Evolutionary conservation across 2,329 filamentous ascomycete species (phyloP), one percentile per base, ranked within the genome.

Genomic region (Apiospora rasikravindrae): DNA sequence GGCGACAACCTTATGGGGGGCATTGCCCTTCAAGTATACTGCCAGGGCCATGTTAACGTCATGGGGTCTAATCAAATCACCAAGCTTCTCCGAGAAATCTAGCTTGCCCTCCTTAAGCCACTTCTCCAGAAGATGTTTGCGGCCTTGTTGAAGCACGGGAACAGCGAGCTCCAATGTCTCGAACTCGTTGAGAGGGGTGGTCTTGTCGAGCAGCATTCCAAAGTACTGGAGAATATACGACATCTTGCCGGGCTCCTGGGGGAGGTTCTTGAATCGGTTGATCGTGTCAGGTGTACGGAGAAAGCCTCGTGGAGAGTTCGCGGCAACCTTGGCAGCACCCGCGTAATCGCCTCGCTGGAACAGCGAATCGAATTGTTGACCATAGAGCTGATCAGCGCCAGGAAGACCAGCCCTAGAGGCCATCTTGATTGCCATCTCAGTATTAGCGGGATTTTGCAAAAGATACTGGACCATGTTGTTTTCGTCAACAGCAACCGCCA

Each of bases 61-160:
- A 78, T 98, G 94, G 26, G 93, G 89, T 67, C 96, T 93, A 69
- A 98, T 93, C 78, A 98, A 90, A 82, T 99, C 97, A 85, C 96
- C 96, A 69, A 99, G 90, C 83, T 98, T 94, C 85, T 99, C 96
- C 0, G 96, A 98, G 84, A 93, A 95, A 82, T 97, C 94, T 61
- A 99, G 89, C 87, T 99, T 99, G 83, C 94, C 93, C 84, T 98
- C 96, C 80, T 93, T 93, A 82, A 98, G 89, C 97, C 97, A 99
- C 84, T 99, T 99, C 85, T 98, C 96, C 40, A 99, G 89, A 37
- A 99, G 86, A 80, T 98, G 94, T 85, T 98, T 98, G 76, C 96
- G 91, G 82, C 95, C 96, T 83, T 99, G 96, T 71, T 93, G 91
- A 72, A 99, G 88, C 26, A 99, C 96, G 26, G 96, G 96, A 76